Evolutionary conservation across 23 red algal genomes (phyloP).

Genomic region (Gracilariopsis chorda): DNA sequence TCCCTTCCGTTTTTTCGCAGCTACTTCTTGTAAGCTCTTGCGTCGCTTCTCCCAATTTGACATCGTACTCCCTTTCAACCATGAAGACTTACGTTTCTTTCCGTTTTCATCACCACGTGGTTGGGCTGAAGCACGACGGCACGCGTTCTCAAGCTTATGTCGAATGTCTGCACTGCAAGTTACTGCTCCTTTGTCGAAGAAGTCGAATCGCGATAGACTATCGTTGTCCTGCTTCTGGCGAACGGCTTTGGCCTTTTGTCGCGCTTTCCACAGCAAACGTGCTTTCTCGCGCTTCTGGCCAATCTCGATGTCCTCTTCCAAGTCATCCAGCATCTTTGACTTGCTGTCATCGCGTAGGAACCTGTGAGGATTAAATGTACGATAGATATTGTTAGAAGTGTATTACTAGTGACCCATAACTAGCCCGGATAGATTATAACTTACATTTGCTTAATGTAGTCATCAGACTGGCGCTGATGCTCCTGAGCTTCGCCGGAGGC

Average conservation of each 20-base stretch:
- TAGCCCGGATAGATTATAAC: background rate
- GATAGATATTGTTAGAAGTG: background rate
- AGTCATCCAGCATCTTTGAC: background rate
- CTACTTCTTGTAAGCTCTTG: background rate
- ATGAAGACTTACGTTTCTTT: conserved; percentile 26
- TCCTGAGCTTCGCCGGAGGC: background rate
- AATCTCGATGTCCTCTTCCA: conserved; percentile 13
- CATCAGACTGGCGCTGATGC: background rate
- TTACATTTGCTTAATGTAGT: conserved; percentile 52
- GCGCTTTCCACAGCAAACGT: conserved; percentile 53
- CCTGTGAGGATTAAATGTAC: background rate
- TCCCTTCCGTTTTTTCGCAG: background rate
- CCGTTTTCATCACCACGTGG: background rate
- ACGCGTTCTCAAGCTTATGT: conserved; percentile 41
- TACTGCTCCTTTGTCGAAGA: conserved; percentile 22
- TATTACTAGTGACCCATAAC: background rate
- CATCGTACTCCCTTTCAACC: background rate
- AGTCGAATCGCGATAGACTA: conserved; percentile 41
- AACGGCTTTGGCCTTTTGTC: conserved; percentile 38
- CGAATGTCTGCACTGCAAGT: conserved; percentile 19
- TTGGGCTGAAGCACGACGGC: background rate
- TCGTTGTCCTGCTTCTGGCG: conserved; percentile 34
- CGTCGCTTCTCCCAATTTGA: conserved; percentile 7
- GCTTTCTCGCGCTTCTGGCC: conserved; percentile 23
- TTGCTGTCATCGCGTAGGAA: conserved; percentile 58